phyloP scores from a whole-genome alignment of 108 stramenopile genomes.

The Fistulifera pelliculosa region DNA sequence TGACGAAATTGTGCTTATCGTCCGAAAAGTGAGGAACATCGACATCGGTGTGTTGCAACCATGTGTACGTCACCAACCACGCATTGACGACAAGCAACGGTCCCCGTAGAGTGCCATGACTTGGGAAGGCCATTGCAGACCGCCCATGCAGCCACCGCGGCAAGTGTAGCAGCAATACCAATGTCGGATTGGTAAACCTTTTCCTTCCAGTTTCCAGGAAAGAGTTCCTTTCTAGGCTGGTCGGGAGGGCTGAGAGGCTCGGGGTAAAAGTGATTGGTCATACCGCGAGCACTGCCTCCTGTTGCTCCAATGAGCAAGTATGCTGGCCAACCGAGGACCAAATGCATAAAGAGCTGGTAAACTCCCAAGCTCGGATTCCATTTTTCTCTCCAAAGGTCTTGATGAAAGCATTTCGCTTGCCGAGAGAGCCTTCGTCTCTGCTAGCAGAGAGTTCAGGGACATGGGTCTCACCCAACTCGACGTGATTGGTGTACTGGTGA shows the following conservation, averaged over 20 bases:
- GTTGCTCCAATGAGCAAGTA: conserved; percentile 79
- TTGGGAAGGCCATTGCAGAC: conserved; percentile 58
- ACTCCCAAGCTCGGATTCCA: conserved; percentile 58
- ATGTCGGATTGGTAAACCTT: conserved; percentile 86
- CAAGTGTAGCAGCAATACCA: conserved; percentile 79
- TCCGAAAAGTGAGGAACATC: conserved; percentile 94
- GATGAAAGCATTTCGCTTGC: conserved; percentile 27
- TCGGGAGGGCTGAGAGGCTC: conserved; percentile 57
- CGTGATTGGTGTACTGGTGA: conserved; percentile 92
- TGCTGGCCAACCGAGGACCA: conserved; percentile 78
- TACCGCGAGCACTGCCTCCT: conserved; percentile 64
- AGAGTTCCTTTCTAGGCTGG: conserved; percentile 73
- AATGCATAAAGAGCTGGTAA: conserved; percentile 63
- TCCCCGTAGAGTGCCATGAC: conserved; percentile 87
- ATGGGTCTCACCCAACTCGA: conserved; percentile 94
- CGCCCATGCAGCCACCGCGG: conserved; percentile 47
- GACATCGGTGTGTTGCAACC: conserved; percentile 96
- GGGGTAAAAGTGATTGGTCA: conserved; percentile 70
- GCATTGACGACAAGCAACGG: conserved; percentile 92
- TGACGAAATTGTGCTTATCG: conserved; percentile 89
- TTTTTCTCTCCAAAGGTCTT: conserved; percentile 40
- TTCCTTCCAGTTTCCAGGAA: conserved; percentile 83
- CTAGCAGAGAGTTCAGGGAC: conserved; percentile 46
- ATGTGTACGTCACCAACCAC: conserved; percentile 97
- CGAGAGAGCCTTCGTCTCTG: conserved; percentile 30